Base-by-base conservation (phyloP, 306 rosid species). In the Castanea crenata region DNA sequence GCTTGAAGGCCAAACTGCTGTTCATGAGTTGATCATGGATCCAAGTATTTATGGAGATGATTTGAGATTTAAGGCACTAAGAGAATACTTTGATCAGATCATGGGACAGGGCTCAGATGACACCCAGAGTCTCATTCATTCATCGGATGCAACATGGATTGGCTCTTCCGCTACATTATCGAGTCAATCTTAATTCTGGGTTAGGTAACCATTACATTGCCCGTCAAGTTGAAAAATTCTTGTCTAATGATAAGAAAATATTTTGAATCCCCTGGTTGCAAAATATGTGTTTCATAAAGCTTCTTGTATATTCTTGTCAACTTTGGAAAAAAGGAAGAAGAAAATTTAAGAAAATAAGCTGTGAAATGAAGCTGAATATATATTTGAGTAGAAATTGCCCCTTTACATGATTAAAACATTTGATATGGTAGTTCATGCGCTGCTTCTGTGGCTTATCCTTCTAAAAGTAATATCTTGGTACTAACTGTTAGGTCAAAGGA, bases 1-100 rank as follows among this genome's bases (percentile, higher is more conserved):
- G 94, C 94, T 92, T 18, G 89, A 88, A 82, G 92, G 89, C 51
- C 80, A 72, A 78, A 68, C 52, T 4, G 56, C 20, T 56, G 86
- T 86, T 81, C 88, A 85, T n/a, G 87, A 89, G 59, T 63, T 71
- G 72, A 73, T 46, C 58, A 70, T 74, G 9, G 85, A 90, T 19
- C 56, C 80, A 11, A 74, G 82, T 77, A 54, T 46, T 12, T 79
- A 78, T 5, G 21, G 31, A 13, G 90, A 88, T 79, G 90, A 83
- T 57, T 0, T 64, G 76, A 85, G 88, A 68, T 83, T 88, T 74
- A 75, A 52, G 74, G 80, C 88, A 38, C 79, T 88, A 67, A 77
- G 83, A 59, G 90, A 85, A 73, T 5, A 27, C 23, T 69, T 34
- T 27, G 67, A 19, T 67, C 52, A 67, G 23, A 35, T 67, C 76